Base-by-base conservation (phyloP, 495 filamentous ascomycete species). In the Podospora comata region DNA sequence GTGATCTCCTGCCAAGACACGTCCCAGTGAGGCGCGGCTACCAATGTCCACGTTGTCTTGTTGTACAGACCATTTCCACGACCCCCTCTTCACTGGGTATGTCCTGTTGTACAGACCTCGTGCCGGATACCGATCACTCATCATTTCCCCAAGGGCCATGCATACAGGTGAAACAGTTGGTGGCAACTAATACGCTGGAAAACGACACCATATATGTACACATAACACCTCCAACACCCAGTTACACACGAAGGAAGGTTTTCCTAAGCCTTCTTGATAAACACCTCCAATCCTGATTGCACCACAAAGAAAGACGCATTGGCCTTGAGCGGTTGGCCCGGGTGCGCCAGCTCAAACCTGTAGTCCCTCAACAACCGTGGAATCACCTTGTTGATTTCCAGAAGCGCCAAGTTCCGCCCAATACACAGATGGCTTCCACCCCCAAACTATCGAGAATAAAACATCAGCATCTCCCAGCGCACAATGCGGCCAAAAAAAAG, bases 331-430 rank as follows among this genome's bases (percentile, higher is more conserved):
- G 77, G 76, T 65, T 71, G 72, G 16, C 74, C 77, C 0, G 83
- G 83, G 67, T 84, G 72, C 60, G 76, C 81, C 61, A 86, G 73
- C 75, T 81, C 73, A 66, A 87, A 83, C 65, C 83, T 74, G 68
- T 82, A 87, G 67, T 84, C 80, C 20, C 81, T 76, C 66, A 85
- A 69, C 18, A 85, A 74, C 53, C 79, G 74, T 9, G 85, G 82
- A 15, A 86, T 71, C 27, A 86, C 81, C 77, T 86, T 87, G 69
- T 83, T 85, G 65, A 87, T 83, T 76, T 87, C 85, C 26, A 87
- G 72, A n/a, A 84, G 74, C 5, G 80, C 84, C 6, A 87, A 72
- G 71, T 87, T 85, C 44, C 83, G 79, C 6, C 85, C 85, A 64
- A 87, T 86, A 70, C 85, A 87, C 1, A 84, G 67, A 64, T 85